Percentiles rank a stretch among this genome's conserved stretches.
Conservation (phyloP, 371 early-diverging fungal genomes). For the Phascolomyces articulosus region DNA sequence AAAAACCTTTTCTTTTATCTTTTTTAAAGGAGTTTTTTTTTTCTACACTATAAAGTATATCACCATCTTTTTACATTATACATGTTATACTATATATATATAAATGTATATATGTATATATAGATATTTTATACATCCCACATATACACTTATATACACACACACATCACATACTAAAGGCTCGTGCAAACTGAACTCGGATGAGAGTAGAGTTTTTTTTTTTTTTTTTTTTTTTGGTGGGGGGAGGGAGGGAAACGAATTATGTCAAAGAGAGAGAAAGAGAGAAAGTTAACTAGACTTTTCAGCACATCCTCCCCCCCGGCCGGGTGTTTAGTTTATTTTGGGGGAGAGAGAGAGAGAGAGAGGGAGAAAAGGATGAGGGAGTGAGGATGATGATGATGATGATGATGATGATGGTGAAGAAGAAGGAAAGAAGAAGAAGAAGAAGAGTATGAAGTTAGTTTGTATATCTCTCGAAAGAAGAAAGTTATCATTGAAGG, state of each 20-base stretch:
- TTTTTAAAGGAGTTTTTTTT: slow-evolving; percentile 10
- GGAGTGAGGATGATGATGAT: not conserved
- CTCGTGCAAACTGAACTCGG: slow-evolving; percentile 11
- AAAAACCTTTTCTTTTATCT: slow-evolving; percentile 1
- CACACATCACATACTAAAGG: not conserved
- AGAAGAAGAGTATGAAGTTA: not conserved
- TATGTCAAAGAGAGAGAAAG: no score
- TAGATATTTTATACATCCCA: no score
- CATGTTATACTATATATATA: not conserved
- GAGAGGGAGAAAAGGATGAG: not conserved
- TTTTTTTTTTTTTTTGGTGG: slow-evolving; percentile 5
- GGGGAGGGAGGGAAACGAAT: not conserved
- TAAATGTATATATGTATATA: no score
- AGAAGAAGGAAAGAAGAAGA: not conserved
- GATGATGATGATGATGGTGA: slow-evolving; percentile 1
- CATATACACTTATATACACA: not conserved
- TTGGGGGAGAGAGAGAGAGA: slow-evolving; percentile 2
- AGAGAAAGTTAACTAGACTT: no score
- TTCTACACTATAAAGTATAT: not conserved
- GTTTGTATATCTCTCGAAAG: no score
- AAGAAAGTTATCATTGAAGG: no score
- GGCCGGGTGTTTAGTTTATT: not conserved
- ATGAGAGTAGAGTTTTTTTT: not conserved
- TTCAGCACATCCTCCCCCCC: not conserved
- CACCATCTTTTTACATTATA: not conserved